Conservation (phyloP, 208 protist genomes). For the Leishmania tarentolae region DNA sequence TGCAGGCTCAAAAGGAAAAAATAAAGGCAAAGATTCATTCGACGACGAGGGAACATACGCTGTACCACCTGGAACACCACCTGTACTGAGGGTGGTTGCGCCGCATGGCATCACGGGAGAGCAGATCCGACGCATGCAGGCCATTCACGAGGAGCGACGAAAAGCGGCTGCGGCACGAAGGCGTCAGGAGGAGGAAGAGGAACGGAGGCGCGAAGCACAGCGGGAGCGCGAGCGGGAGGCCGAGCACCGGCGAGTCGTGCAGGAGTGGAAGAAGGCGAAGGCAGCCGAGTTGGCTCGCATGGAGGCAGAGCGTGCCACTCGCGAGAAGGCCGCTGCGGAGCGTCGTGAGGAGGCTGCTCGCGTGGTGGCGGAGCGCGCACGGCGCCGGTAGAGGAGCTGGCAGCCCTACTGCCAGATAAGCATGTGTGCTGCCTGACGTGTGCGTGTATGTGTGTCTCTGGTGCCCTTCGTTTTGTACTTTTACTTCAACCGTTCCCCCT, state of each 20-base stretch:
- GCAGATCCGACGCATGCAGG: slow-evolving; percentile 48
- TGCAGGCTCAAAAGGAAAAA: not conserved
- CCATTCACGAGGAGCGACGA: slow-evolving; percentile 55
- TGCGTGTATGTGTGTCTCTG: not conserved
- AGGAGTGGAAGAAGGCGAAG: slow-evolving; percentile 57
- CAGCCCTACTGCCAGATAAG: not conserved
- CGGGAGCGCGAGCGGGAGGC: slow-evolving; percentile 60
- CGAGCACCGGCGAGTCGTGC: slow-evolving; percentile 49
- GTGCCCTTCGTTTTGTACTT: not conserved
- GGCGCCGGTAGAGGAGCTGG: slow-evolving; percentile 4
- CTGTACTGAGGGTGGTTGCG: slow-evolving; percentile 30
- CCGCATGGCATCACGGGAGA: slow-evolving; percentile 48
- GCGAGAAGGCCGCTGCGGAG: slow-evolving; percentile 36
- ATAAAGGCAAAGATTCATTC: not conserved
- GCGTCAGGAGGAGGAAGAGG: slow-evolving; percentile 53
- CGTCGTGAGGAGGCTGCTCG: slow-evolving; percentile 44
- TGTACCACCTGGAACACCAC: slow-evolving; percentile 14
- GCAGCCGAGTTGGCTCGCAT: slow-evolving; percentile 36
- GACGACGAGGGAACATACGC: not conserved
- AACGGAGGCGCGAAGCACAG: slow-evolving; percentile 47
- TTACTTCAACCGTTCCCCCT: not conserved
- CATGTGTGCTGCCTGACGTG: not conserved
- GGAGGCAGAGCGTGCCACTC: slow-evolving; percentile 31
- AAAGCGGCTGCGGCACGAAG: slow-evolving; percentile 44
- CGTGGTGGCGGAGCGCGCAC: slow-evolving; percentile 41